Evolutionary conservation across 2,329 filamentous ascomycete species (phyloP), one percentile per base, ranked within the genome.

Genomic region (Furcasterigmium sp.): DNA sequence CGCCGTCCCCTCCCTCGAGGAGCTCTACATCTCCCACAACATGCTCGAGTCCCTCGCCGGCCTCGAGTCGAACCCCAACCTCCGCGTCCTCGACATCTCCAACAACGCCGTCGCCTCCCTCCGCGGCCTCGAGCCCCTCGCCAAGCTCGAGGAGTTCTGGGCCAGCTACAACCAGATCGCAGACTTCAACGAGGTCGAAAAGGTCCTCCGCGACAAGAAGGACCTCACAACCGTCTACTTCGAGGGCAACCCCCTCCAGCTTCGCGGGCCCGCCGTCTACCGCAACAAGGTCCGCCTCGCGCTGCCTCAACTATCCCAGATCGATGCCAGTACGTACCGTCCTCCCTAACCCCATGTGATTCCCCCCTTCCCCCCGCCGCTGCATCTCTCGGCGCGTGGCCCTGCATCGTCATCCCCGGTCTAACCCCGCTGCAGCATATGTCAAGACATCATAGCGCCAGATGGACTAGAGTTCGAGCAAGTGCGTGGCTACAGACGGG

Each of bases 21-120:
- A 98, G 65, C 76, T 98, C 11, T 96, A 98, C 67, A 85, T 97
- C 52, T 94, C 90, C 5, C 89, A 98, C 72, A 98, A 98, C 62
- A 80, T 85, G n/a, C 75, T 98, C 37, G 83, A 82, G 15, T 80
- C 82, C 2, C 75, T 97, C 10, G 76, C 80, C 3, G 90, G 90
- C 0, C 73, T 97, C 3, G 79, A 85, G 55, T 60, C 69, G 46
- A 84, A 84, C 57, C 62, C 69, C 3, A 78, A 80, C 37, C 76
- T 98, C 30, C 82, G 80, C 26, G 81, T 91, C 7, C 71, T 98
- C 37, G 93, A 98, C 59, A 84, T 98, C 49, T 91, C 87, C 49
- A 89, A 89, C 63, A 98, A 98, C 63, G 79, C 84, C 53, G 79
- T 98, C 52, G 67, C 76, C 11, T 86, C 84, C 44, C 77, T 98